Base-by-base conservation (phyloP, 2,329 filamentous ascomycete species). In the Ascochyta rabiei region DNA sequence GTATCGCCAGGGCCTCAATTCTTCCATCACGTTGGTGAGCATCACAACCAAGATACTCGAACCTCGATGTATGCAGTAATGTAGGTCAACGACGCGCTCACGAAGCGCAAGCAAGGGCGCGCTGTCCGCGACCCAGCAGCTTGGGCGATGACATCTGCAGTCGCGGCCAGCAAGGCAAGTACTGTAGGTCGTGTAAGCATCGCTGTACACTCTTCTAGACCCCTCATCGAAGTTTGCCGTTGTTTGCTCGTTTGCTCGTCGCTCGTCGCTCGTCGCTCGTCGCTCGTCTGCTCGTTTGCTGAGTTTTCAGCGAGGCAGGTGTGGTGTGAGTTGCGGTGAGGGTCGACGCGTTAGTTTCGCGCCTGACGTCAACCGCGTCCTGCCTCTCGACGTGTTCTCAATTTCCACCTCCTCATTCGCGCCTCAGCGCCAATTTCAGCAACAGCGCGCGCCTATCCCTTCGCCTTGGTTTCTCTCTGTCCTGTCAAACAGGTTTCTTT, bases 351-450 rank as follows among this genome's bases (percentile, higher is more conserved):
- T 48, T 50, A 57, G 50, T 41, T 35, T 53, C 59, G 62, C 62
- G 60, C 57, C 41, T 59, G 59, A 64, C 57, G 57, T 63, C 60
- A 61, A 59, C 53, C 56, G 40, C 21, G 15, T 37, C 28, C 52
- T 42, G 21, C 34, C 30, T 51, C 34, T 49, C 51, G 54, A 54
- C 50, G 55, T 49, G 55, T 44, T 39, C 15, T 46, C 49, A 42
- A 50, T 50, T 50, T 55, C 47, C 46, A 55, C 46, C 21, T 40
- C 46, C 30, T 45, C 35, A 49, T 55, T 40, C 42, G 53, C 49
- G 50, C 49, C 40, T 55, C 34, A 19, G 38, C 40, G 42, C 52
- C 26, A 59, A 49, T 41, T 42, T 52, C 51, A 37, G 38, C 37
- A 41, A 55, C 37, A 50, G 41, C 34, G 30, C 52, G 45, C 41